Base-by-base conservation (phyloP, 805 yeast genomes). In the Monosporozyma aquatica region DNA sequence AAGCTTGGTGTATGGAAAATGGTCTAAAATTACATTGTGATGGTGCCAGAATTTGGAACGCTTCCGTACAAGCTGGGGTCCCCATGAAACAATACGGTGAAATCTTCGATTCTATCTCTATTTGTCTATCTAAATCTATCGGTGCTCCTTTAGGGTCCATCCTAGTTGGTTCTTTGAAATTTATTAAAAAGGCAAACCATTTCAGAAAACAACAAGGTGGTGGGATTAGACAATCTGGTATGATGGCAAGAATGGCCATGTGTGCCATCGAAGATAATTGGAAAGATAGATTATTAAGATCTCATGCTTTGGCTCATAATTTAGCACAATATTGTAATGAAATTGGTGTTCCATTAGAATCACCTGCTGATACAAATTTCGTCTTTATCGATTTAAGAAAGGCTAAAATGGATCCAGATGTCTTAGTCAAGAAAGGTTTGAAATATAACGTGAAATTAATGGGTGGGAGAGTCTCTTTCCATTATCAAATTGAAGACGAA, bases 1-100 rank as follows among this genome's bases (percentile, higher is more conserved):
- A 82, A 34, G 71, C 65, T 33, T 89, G 84, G 72, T 85, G 90
- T 48, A 68, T 70, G 41, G 72, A 66, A 23, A 70, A 79, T 51
- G 70, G 68, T 42, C 64, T 85, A 43, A 71, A 68, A 43, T 61
- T 87, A 51, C 97, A 90, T 56, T 76, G 87, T 53, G 97, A 89
- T 60, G 97, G 97, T 48, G 97, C 97, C n/a, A 74, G 97, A 53
- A 65, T 89, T 40, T 87, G 94, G 89, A 85, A 84, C 60, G 96
- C 96, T n/a, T 69, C 78, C 32, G 82, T 74, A 10, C 89, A 74
- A 22, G 36, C 57, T 20, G 87, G 83, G 21, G 69, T 83, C 28
- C 65, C 86, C 14, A 64, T 87, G 47, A 64, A 62, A 15, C 85
- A 85, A 54, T 87, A 80, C 61, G 83, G 94, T 51, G 69, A 72